Base-by-base conservation (phyloP, 1,284 basidiomycete genomes). In the Tilletia caries region DNA sequence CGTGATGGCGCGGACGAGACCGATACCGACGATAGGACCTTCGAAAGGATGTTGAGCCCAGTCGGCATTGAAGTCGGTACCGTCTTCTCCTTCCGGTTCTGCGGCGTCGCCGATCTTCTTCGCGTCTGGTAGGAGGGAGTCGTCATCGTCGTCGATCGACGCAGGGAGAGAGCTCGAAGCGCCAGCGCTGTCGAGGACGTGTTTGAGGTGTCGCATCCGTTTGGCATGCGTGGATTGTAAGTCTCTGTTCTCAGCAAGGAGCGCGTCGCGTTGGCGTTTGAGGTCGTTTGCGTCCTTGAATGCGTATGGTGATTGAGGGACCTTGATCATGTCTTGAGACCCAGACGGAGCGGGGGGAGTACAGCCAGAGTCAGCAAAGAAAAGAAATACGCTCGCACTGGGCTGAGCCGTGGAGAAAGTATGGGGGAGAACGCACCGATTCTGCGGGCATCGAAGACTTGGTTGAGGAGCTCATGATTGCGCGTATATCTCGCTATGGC, bases 391-490 rank as follows among this genome's bases (percentile, higher is more conserved):
- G n/a, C n/a, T n/a, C n/a, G n/a, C n/a, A n/a, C n/a, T n/a, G n/a
- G n/a, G n/a, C n/a, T n/a, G n/a, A n/a, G n/a, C n/a, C n/a, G n/a
- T n/a, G n/a, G n/a, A n/a, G n/a, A n/a, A n/a, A n/a, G n/a, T n/a
- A 41, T 41, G 37, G 29, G 65, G 41, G 5, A 50, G 66, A 54
- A 20, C 71, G 20, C 64, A 75, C 71, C 71, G 29, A 82, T 75
- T 44, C 78, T 68, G 34, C 77, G 68, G 10, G 79, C 75, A 46
- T 81, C 81, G 54, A 83, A 79, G 29, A 83, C 65, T 58, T 71
- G 70, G n/a, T 74, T 75, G 34, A 83, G 67, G 25, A 80, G 71
- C 58, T 79, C 78, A 72, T 83, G 81, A 58, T 81, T 79, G 64
- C 71, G 71, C n/a, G 74, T 75, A 67, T 80, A 83, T 20, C 81